These are phyloP conservation scores for Trifolium repens DNA, from an alignment of 306 rosid species.

Conservation along the genomic window DNA sequence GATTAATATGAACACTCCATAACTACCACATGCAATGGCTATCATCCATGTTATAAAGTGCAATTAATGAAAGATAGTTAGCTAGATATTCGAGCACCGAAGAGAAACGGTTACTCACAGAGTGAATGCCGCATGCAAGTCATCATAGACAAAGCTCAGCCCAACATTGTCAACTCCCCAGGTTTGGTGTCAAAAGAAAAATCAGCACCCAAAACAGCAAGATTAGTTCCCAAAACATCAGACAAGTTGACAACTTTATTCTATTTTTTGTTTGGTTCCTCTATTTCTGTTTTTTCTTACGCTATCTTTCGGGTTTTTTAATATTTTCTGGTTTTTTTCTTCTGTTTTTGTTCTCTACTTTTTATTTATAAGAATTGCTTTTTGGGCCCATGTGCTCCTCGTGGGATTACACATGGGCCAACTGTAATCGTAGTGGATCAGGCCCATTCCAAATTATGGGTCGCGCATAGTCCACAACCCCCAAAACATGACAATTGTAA, in stretches of 20 bases:
- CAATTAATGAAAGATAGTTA: conserved; percentile 21
- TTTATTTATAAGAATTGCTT: too few species aligned
- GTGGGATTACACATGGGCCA: too few species aligned
- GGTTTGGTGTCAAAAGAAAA: conserved; percentile 73
- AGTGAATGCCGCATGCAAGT: conserved; percentile 73
- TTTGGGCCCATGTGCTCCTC: too few species aligned
- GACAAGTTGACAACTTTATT: conserved; percentile 67
- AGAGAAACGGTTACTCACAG: conserved; percentile 60
- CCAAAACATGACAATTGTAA: too few species aligned
- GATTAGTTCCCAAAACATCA: conserved; percentile 76
- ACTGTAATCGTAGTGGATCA: too few species aligned
- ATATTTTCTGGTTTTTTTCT: too few species aligned
- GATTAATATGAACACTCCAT: neutral
- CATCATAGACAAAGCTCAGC: conserved; percentile 65
- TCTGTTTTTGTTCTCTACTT: too few species aligned
- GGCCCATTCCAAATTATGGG: too few species aligned
- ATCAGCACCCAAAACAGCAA: conserved; percentile 79
- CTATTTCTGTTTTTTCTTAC: too few species aligned
- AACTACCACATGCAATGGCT: neutral
- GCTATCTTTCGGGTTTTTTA: too few species aligned
- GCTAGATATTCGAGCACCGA: neutral
- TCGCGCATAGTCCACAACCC: too few species aligned
- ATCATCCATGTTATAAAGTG: neutral
- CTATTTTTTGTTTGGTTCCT: too few species aligned
- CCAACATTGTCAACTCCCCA: conserved; percentile 79